phyloP scores from a whole-genome alignment of 2,329 filamentous ascomycete genomes.

The Diaporthe sp. region DNA sequence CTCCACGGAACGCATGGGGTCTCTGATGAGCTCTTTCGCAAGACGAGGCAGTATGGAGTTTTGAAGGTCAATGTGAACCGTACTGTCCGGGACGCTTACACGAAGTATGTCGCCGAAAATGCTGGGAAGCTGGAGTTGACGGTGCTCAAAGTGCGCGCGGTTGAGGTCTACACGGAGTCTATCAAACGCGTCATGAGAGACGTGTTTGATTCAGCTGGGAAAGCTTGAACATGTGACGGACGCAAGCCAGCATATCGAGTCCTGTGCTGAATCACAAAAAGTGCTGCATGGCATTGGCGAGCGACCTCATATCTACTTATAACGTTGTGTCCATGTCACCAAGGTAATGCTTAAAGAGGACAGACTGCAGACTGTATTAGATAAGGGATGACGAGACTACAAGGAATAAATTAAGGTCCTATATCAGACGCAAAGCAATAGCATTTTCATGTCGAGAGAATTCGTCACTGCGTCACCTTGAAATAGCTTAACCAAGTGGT shows the following conservation, averaged over 20 bases:
- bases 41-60: conserved; percentile 36
- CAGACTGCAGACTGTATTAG: no score
- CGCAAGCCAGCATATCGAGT: background rate
- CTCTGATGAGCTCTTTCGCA: conserved; percentile 37
- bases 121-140: conserved; percentile 31
- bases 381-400: no score
- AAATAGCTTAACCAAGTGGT: background rate
- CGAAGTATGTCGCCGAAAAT: conserved; percentile 34
- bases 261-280: background rate
- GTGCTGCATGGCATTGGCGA: background rate
- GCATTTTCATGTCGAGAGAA: no score
- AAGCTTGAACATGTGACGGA: background rate
- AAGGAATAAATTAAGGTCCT: no score
- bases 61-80: conserved; percentile 41
- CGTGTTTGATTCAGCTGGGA: background rate
- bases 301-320: no score
- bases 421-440: background rate
- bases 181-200: conserved; percentile 13
- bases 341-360: no score
- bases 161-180: background rate
- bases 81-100: conserved; percentile 41
- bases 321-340: no score
- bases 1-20: conserved; percentile 40
- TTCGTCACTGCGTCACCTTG: background rate
- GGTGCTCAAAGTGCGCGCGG: conserved; percentile 19